Base-by-base conservation (phyloP, 2,329 filamentous ascomycete species). In the Alternaria brassicicola region DNA sequence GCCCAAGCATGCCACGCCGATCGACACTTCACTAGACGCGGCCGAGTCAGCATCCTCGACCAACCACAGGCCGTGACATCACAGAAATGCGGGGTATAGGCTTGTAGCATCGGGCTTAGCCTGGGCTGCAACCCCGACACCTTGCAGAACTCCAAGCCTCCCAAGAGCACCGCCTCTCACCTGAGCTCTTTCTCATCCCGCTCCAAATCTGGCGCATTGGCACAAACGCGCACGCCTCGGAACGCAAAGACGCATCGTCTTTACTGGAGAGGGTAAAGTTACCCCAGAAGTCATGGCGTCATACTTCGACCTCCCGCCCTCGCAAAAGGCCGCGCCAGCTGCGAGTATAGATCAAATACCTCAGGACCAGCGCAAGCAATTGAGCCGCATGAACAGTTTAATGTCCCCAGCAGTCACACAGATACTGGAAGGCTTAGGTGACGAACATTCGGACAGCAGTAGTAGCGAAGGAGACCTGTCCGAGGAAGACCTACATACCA, bases 221-320 rank as follows among this genome's bases (percentile, higher is more conserved):
- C 47, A 58, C 35, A 38, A 28, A 33, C 31, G 25, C n/a, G 39
- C 17, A 42, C 30, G 38, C 15, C 26, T 50, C 43, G 38, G n/a
- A 42, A 31, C 28, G 26, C 38, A 50, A 45, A 53, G 28, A 42
- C 33, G 28, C 51, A 10, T 45, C 48, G 19, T 48, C 42, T 17
- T 36, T 35, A 39, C 42, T 26, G 46, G 31, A 19, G 41, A 48
- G 50, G 38, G 52, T 36, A 59, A 45, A 17, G 41, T 26, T 26
- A 26, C 19, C 26, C 28, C 2, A 50, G 30, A 58, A 55, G 52
- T 63, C 62, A 70, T 75, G 72, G 66, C 72, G 69, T 76, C 73
- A 72, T 76, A 76, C 57, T 76, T 75, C 41, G 73, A 76, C 25
- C 59, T 66, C 35, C 67, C 65, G 45, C 59, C 63, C 43, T 57